A percentile compares a stretch with the other conserved stretches of the same genome.
Evolutionary conservation across 2,329 filamentous ascomycete genomes (phyloP).

Genomic region (Sordariomycetes sp.): DNA sequence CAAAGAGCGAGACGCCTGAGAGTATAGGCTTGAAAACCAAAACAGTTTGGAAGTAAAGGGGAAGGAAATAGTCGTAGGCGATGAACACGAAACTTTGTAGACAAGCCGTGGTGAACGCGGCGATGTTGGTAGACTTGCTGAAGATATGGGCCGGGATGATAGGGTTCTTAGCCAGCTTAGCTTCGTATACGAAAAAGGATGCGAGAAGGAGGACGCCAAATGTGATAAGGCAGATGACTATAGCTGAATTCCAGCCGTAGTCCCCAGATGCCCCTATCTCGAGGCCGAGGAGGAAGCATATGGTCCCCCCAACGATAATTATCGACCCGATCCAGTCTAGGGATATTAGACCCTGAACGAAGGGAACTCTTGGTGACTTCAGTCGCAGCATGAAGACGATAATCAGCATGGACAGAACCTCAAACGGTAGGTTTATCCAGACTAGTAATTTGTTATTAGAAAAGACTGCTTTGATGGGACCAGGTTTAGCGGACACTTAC

Average conservation of each 20-base stretch:
- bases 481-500: not conserved
- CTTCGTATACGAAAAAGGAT: conserved; percentile 58
- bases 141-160: conserved; percentile 62
- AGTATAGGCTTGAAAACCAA: conserved; percentile 50
- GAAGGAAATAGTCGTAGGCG: conserved; percentile 50
- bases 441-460: not conserved
- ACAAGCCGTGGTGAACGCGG: conserved; percentile 65
- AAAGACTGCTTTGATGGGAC: not conserved
- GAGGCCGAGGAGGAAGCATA: conserved; percentile 56
- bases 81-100: conserved; percentile 57
- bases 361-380: conserved; percentile 40
- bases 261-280: conserved; percentile 56
- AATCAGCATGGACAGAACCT: conserved; percentile 47
- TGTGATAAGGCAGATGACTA: conserved; percentile 47
- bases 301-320: conserved; percentile 55
- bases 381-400: conserved; percentile 54
- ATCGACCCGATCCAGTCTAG: conserved; percentile 66
- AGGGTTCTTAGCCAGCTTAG: conserved; percentile 55
- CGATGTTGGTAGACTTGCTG: conserved; percentile 41
- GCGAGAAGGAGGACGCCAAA: conserved; percentile 47
- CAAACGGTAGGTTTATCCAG: conserved; percentile 1
- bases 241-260: conserved; percentile 49
- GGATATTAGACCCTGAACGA: conserved; percentile 52
- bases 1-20: conserved; percentile 56
- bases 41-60: conserved; percentile 67